A percentile compares a stretch with the other conserved stretches of the same genome.
phyloP scores from a whole-genome alignment of 305 asterid species.

The Fraxinus dipetala region DNA sequence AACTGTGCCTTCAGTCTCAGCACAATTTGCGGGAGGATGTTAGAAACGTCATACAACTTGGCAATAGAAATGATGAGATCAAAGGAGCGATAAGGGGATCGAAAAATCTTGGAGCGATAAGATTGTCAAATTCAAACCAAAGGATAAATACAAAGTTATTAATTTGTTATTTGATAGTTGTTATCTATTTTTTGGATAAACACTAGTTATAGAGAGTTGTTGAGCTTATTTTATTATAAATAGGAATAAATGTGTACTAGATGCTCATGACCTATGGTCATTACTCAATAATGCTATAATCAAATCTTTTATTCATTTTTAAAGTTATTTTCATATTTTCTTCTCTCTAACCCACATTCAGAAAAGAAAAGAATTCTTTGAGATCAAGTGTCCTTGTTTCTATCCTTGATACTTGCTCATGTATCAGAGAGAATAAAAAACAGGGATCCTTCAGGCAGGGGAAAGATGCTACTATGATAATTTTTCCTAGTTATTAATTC shows the following conservation, averaged over 20 bases:
- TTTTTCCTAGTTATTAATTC: neutral
- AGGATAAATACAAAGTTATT: too few relatives aligned
- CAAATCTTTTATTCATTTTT: neutral
- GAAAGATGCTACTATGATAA: neutral
- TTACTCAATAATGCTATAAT: neutral
- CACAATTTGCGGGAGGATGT: too few relatives aligned
- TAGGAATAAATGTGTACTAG: neutral
- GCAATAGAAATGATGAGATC: too few relatives aligned
- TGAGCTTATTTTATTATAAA: neutral
- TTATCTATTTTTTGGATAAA: too few relatives aligned
- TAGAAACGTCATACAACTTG: too few relatives aligned
- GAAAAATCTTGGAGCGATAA: too few relatives aligned
- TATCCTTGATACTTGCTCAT: neutral
- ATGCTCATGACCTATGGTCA: neutral
- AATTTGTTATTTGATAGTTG: too few relatives aligned
- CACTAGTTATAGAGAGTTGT: neutral
- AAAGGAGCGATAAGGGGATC: too few relatives aligned
- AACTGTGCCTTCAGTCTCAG: too few relatives aligned
- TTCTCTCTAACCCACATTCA: neutral
- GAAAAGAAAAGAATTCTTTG: neutral
- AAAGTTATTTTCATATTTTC: neutral
- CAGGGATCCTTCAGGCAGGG: neutral
- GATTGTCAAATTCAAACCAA: too few relatives aligned
- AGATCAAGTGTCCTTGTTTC: neutral
- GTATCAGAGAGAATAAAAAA: neutral